These are phyloP conservation scores for Strigomonas galati DNA, from an alignment of 208 protist genomes.

Conservation along the genomic window DNA sequence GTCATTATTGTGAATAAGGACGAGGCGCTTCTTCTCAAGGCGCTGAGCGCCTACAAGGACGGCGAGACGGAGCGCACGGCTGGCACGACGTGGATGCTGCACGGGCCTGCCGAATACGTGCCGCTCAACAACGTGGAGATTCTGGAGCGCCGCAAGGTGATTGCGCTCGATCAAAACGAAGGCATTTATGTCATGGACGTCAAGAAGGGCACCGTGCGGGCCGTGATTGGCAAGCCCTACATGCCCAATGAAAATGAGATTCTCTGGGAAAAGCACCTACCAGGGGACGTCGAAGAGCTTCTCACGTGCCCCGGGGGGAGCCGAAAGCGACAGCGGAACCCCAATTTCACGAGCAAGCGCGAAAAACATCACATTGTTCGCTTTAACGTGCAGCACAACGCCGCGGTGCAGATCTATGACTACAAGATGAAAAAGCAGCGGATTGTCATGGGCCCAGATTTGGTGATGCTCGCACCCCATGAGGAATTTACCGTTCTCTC, in stretches of 20 bases:
- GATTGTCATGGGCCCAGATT: conserved; percentile 92
- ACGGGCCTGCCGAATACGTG: conserved; percentile 91
- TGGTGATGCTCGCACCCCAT: conserved; percentile 94
- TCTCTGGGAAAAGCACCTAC: conserved; percentile 94
- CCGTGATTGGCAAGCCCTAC: conserved; percentile 89
- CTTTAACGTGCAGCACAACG: conserved; percentile 95
- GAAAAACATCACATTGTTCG: conserved; percentile 85
- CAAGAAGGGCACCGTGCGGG: conserved; percentile 83
- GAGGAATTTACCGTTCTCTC: conserved; percentile 96
- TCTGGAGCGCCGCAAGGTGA: conserved; percentile 82
- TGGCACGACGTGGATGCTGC: conserved; percentile 94
- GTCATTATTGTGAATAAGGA: conserved; percentile 89
- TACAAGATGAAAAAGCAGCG: conserved; percentile 83
- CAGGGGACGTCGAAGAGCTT: conserved; percentile 88
- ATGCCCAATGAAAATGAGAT: conserved; percentile 94
- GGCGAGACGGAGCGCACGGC: conserved; percentile 46
- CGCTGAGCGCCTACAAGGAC: conserved; percentile 74
- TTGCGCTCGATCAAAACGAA: conserved; percentile 96
- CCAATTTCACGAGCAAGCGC: conserved; percentile 31
- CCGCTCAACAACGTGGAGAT: conserved; percentile 89
- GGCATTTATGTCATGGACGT: conserved; percentile 96
- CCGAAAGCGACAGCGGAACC: background rate
- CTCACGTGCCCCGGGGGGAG: conserved; percentile 60
- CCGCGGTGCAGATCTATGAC: conserved; percentile 96
- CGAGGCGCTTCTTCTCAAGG: conserved; percentile 94